Conservation (phyloP, 2,329 filamentous ascomycete genomes). For the Dissoconium aciculare region DNA sequence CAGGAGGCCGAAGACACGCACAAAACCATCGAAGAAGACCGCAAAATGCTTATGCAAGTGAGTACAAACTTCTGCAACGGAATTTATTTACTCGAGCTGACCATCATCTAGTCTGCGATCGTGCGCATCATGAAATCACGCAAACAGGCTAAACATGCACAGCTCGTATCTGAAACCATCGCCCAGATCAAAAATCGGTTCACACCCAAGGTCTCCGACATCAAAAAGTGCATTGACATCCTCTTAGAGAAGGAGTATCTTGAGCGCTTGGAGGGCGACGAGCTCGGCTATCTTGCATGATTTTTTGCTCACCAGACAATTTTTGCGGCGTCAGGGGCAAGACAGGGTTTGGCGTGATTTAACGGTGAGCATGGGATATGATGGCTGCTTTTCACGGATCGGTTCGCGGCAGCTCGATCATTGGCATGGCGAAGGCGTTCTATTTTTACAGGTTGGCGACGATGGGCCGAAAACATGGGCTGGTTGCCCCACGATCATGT, state of each 20-base stretch:
- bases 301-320: slow-evolving; percentile 4
- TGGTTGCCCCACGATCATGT: too few relatives aligned
- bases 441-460: slow-evolving; percentile 1
- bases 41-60: slow-evolving; percentile 93
- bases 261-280: slow-evolving; percentile 85
- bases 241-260: slow-evolving; percentile 97
- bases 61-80: slow-evolving; percentile 27
- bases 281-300: slow-evolving; percentile 84
- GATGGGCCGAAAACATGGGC: too few relatives aligned
- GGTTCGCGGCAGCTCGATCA: too few relatives aligned
- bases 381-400: too few relatives aligned
- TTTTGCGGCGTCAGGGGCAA: too few relatives aligned
- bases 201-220: slow-evolving; percentile 80
- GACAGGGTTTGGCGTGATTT: too few relatives aligned
- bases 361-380: slow-evolving; percentile 1
- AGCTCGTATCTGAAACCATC: slow-evolving; percentile 89
- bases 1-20: slow-evolving; percentile 93
- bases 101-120: slow-evolving; percentile 63
- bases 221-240: slow-evolving; percentile 99
- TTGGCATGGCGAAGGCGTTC: slow-evolving; percentile 21
- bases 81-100: slow-evolving; percentile 18
- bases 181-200: slow-evolving; percentile 88
- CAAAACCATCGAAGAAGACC: slow-evolving; percentile 97
- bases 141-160: slow-evolving; percentile 95
- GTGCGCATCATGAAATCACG: slow-evolving; percentile 99